A percentile compares a stretch with the other conserved stretches of the same genome.
These are phyloP conservation scores for Talaromyces sp. DNA, from an alignment of 2,329 filamentous ascomycete species.

Conservation along the genomic window DNA sequence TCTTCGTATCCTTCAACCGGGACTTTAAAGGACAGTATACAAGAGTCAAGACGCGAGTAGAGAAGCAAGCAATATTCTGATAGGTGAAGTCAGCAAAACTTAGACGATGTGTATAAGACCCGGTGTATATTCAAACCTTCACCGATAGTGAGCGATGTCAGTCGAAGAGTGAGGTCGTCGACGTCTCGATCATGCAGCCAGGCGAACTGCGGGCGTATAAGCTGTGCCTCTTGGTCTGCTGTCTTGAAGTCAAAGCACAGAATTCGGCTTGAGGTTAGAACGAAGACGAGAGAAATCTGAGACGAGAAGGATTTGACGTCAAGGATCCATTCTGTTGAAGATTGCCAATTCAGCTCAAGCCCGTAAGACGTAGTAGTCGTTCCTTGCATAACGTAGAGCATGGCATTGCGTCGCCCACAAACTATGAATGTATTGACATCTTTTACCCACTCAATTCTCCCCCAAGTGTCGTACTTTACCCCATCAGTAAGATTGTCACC, in stretches of 20 bases:
- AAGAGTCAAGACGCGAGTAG: conserved; percentile 37
- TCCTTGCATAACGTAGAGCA: conserved; percentile 34
- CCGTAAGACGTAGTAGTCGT: conserved; percentile 25
- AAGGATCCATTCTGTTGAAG: conserved; percentile 52
- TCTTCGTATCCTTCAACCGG: conserved; percentile 23
- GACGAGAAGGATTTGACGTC: conserved; percentile 48
- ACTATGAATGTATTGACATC: conserved; percentile 47
- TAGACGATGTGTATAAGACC: neutral
- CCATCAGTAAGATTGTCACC: conserved; percentile 13
- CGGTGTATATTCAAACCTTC: conserved; percentile 28
- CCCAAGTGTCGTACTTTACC: conserved; percentile 44
- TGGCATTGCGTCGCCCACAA: conserved; percentile 47
- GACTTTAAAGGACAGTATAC: conserved; percentile 34
- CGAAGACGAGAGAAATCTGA: conserved; percentile 45
- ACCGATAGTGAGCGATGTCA: conserved; percentile 33
- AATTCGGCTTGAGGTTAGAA: conserved; percentile 54
- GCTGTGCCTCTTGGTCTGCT: conserved; percentile 24
- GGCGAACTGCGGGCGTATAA: conserved; percentile 41
- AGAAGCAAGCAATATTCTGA: conserved; percentile 39
- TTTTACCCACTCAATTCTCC: conserved; percentile 40
- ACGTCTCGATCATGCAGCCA: conserved; percentile 55
- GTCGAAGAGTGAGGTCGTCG: conserved; percentile 51
- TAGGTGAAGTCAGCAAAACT: conserved; percentile 14
- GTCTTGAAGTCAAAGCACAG: conserved; percentile 43
- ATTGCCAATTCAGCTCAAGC: conserved; percentile 37